Evolutionary conservation across 441 rosid genomes (phyloP).

Genomic region (Syzygium malaccense): DNA sequence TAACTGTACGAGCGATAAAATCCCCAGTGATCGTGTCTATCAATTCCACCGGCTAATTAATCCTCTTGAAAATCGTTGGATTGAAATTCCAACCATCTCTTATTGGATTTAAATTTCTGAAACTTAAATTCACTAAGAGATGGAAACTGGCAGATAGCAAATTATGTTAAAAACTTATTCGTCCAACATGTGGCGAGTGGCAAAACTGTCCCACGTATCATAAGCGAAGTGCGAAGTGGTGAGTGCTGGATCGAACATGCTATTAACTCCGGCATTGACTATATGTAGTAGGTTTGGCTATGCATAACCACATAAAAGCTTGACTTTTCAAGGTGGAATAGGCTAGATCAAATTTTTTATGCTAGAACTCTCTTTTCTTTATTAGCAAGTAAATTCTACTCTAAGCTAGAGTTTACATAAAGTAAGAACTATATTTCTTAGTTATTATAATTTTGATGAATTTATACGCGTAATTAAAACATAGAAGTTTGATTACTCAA

Average conservation of each 20-base stretch:
- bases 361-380: neutral
- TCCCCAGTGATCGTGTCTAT: no score
- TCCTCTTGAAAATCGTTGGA: no score
- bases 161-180: neutral
- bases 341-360: neutral
- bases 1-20: no score
- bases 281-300: neutral
- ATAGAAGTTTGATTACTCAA: neutral
- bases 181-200: neutral
- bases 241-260: neutral
- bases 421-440: no score
- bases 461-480: neutral
- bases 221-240: neutral
- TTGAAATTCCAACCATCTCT: no score
- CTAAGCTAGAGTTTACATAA: neutral
- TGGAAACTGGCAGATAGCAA: neutral
- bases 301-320: neutral
- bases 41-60: no score
- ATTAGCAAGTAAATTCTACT: neutral
- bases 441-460: neutral
- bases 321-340: neutral
- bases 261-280: neutral
- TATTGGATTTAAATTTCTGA: no score
- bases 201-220: neutral
- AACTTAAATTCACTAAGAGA: no score